phyloP scores from a whole-genome alignment of 192 early-diverging fungal genomes.

The Coemansia biformis region DNA sequence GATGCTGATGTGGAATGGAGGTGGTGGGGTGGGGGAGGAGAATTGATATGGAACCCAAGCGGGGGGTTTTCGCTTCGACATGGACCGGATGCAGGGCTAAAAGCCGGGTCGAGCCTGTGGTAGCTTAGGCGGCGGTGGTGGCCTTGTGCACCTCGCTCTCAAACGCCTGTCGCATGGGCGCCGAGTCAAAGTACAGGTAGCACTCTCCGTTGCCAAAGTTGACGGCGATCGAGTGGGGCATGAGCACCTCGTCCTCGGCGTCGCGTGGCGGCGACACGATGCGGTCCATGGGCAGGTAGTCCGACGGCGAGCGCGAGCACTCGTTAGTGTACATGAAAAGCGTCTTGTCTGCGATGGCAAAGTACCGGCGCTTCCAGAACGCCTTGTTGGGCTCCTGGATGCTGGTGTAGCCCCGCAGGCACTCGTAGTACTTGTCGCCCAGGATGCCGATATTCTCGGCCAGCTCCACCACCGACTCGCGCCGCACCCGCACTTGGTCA shows the following conservation, averaged over 20 bases:
- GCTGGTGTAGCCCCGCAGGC: constrained; percentile 41
- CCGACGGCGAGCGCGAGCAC: constrained; percentile 38
- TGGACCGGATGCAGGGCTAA: too few relatives aligned
- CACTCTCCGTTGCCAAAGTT: constrained; percentile 40
- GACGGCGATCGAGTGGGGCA: constrained; percentile 35
- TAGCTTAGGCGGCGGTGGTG: constrained; percentile 7
- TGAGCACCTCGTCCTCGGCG: constrained; percentile 38
- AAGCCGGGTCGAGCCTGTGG: too few relatives aligned
- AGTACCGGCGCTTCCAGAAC: constrained; percentile 47
- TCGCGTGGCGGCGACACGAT: constrained; percentile 24
- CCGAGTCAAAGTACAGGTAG: constrained; percentile 39
- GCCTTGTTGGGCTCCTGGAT: constrained; percentile 40
- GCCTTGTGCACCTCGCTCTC: constrained; percentile 19
- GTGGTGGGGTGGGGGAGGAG: too few relatives aligned
- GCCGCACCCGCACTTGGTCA: constrained; percentile 23
- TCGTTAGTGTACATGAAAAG: constrained; percentile 46
- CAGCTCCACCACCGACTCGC: constrained; percentile 23
- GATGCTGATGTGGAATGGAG: too few relatives aligned
- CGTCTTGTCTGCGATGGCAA: constrained; percentile 36
- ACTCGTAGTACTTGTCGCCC: constrained; percentile 29
- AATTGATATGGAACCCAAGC: neutral
- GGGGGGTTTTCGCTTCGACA: too few relatives aligned
- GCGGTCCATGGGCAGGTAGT: constrained; percentile 15
- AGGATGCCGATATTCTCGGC: constrained; percentile 30
- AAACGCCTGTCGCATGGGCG: constrained; percentile 26